These are phyloP conservation scores for Cordyceps militaris DNA, from an alignment of 2,329 filamentous ascomycete genomes.

Conservation along the genomic window DNA sequence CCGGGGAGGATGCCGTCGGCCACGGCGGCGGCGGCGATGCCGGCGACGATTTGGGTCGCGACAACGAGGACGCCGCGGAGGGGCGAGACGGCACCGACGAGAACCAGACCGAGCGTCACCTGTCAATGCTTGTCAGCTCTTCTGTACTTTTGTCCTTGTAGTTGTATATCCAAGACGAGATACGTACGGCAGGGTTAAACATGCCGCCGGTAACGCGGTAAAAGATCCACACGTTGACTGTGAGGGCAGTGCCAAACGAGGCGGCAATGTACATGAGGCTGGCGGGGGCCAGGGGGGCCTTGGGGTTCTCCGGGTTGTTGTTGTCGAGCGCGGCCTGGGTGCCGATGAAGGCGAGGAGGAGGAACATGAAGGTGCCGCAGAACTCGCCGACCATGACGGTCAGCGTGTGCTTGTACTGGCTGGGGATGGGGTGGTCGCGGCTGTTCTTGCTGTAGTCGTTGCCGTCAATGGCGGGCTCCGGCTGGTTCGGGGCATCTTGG, in stretches of 20 bases:
- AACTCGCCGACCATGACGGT: slow-evolving; percentile 36
- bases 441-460: not conserved
- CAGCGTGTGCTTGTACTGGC: not conserved
- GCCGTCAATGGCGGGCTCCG: not conserved
- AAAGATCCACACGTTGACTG: slow-evolving; percentile 51
- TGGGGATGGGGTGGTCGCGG: not conserved
- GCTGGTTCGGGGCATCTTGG: not conserved
- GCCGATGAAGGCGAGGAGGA: slow-evolving; percentile 37
- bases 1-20: slow-evolving; percentile 53
- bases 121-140: slow-evolving; percentile 15
- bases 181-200: slow-evolving; percentile 44
- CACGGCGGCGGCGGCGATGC: slow-evolving; percentile 52
- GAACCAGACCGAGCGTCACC: slow-evolving; percentile 52
- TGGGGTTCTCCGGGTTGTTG: slow-evolving; percentile 22
- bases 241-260: slow-evolving; percentile 42
- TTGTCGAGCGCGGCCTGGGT: slow-evolving; percentile 31
- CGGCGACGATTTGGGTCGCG: slow-evolving; percentile 50
- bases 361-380: slow-evolving; percentile 47
- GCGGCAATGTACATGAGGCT: slow-evolving; percentile 43
- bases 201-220: slow-evolving; percentile 46
- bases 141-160: not conserved
- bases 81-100: slow-evolving; percentile 49
- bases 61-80: slow-evolving; percentile 46
- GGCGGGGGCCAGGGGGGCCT: slow-evolving; percentile 24
- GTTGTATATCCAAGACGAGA: no score